These are phyloP conservation scores for Tricholoma matsutake DNA, from an alignment of 768 basidiomycete genomes.

Conservation along the genomic window DNA sequence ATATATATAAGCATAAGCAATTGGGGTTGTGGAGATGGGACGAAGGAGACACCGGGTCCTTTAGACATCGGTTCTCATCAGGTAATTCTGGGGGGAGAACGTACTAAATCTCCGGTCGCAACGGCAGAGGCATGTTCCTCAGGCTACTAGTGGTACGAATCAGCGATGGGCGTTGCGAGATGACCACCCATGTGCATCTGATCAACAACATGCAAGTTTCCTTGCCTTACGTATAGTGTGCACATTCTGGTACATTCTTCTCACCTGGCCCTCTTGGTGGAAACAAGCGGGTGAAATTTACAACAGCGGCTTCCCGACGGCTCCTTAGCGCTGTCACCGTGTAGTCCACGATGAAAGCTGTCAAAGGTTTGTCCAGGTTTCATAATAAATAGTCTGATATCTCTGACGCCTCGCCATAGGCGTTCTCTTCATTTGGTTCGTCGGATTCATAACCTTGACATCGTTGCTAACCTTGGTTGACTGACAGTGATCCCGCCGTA, in stretches of 20 bases:
- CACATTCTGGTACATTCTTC: too few species aligned
- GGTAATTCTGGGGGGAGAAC: constrained; percentile 4
- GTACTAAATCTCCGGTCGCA: constrained; percentile 22
- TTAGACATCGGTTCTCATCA: constrained; percentile 1
- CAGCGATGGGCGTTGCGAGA: background rate
- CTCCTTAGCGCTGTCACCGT: too few species aligned
- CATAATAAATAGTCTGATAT: background rate
- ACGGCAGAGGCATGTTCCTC: constrained; percentile 31
- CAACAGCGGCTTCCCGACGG: too few species aligned
- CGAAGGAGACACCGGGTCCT: background rate
- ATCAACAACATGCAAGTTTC: background rate
- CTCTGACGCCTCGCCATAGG: constrained; percentile 34
- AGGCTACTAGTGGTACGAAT: background rate
- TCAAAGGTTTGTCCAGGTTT: constrained; percentile 46
- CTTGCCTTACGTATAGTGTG: background rate
- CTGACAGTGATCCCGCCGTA: constrained; percentile 75
- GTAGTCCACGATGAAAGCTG: constrained; percentile 49
- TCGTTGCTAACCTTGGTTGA: background rate
- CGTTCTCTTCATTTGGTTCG: constrained; percentile 66
- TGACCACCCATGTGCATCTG: background rate
- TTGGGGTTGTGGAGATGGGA: background rate
- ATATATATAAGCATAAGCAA: background rate
- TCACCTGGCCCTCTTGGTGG: too few species aligned
- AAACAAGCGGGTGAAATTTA: too few species aligned
- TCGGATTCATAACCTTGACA: background rate